These are phyloP conservation scores for Xerocomellus amylosporus DNA, from an alignment of 768 basidiomycete species.

Conservation along the genomic window DNA sequence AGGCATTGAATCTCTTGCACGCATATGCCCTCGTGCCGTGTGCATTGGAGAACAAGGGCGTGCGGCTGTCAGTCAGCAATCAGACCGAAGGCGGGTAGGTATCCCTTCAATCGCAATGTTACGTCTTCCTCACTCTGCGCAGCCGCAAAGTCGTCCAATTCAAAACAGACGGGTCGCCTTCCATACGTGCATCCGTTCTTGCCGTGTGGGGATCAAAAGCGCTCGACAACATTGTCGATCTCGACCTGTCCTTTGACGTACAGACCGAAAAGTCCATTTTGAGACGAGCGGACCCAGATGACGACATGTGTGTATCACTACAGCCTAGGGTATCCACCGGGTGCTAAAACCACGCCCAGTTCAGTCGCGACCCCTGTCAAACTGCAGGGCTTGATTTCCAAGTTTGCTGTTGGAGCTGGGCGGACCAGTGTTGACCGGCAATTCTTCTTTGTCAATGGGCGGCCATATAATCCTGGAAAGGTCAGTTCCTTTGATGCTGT, in stretches of 20 bases:
- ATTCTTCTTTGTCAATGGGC: constrained; percentile 89
- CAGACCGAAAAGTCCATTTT: constrained; percentile 50
- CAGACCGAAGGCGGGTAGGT: constrained; percentile 67
- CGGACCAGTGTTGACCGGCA: constrained; percentile 81
- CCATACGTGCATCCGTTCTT: constrained; percentile 59
- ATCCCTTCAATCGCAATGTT: not conserved
- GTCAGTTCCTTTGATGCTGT: constrained; percentile 35
- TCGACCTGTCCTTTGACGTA: constrained; percentile 69
- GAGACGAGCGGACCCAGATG: constrained; percentile 20
- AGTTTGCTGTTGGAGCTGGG: constrained; percentile 72
- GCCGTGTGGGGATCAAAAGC: constrained; percentile 85
- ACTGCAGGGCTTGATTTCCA: constrained; percentile 81
- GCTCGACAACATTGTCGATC: constrained; percentile 68
- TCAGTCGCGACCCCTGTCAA: constrained; percentile 40
- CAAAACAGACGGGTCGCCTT: constrained; percentile 65
- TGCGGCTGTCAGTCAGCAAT: constrained; percentile 74
- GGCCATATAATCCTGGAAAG: constrained; percentile 80
- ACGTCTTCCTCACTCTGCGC: constrained; percentile 2
- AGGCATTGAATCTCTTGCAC: constrained; percentile 75
- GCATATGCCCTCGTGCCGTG: constrained; percentile 91
- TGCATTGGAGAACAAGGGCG: constrained; percentile 49
- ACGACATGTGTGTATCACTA: constrained; percentile 20
- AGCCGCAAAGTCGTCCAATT: constrained; percentile 69
- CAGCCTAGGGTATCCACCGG: not conserved
- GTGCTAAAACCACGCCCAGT: constrained; percentile 9